A percentile compares a stretch with the other conserved stretches of the same genome.
phyloP scores from a whole-genome alignment of 2,329 filamentous ascomycete species.

The Cadophora malorum region DNA sequence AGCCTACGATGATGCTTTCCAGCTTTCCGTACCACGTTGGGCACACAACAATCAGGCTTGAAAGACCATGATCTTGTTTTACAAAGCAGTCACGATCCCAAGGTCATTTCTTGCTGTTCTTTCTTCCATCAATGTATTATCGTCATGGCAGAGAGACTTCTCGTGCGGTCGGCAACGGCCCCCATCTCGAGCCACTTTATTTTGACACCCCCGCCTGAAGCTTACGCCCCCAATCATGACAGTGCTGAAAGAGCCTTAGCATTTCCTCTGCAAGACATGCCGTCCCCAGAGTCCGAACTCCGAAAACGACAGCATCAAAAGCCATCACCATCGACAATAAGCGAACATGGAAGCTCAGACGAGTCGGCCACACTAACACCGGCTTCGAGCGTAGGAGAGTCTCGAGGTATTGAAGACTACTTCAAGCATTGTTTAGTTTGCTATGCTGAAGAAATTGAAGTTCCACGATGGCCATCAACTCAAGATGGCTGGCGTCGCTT shows the following conservation, averaged over 20 bases:
- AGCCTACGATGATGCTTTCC: conserved; percentile 1
- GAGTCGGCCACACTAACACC: neutral
- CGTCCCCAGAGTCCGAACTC: neutral
- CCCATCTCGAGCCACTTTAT: neutral
- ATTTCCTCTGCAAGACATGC: conserved; percentile 6
- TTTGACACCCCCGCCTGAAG: conserved; percentile 4
- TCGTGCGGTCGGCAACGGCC: conserved; percentile 15
- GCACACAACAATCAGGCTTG: conserved; percentile 22
- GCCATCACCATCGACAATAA: neutral
- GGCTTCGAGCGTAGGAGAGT: neutral
- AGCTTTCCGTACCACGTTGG: conserved; percentile 20
- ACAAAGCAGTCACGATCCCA: conserved; percentile 2
- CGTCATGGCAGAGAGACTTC: conserved; percentile 10
- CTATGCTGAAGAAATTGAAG: neutral
- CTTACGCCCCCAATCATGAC: conserved; percentile 19
- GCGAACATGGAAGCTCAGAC: neutral
- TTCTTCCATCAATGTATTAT: neutral
- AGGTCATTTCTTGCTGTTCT: conserved; percentile 14
- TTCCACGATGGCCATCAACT: neutral
- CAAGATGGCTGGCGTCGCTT: conserved; percentile 3
- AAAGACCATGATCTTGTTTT: neutral
- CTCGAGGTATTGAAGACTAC: neutral
- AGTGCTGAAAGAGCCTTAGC: conserved; percentile 22
- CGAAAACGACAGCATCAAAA: conserved; percentile 15
- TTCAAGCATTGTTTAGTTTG: neutral